Base-by-base conservation (phyloP, 2,329 filamentous ascomycete species). In the Colletotrichum graminicola region DNA sequence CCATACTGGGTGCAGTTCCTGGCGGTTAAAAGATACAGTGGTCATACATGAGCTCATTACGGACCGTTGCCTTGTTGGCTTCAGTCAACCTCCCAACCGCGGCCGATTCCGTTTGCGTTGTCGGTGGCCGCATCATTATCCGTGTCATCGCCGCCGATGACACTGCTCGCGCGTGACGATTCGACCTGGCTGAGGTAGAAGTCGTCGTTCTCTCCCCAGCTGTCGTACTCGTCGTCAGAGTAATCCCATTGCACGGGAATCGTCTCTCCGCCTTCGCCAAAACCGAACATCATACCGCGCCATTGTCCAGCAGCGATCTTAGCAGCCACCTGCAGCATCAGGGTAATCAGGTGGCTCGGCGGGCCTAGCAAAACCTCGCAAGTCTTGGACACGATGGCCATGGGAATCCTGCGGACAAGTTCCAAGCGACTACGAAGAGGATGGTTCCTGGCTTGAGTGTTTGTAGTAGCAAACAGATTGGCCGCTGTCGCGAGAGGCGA, bases 251-350 rank as follows among this genome's bases (percentile, higher is more conserved):
- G 83, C 4, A 90, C 89, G 2, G 86, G 85, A 34, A 89, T 87
- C 69, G 81, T 78, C 75, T 88, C 86, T 11, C 87, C 88, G 21
- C 81, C 78, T 66, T 90, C 88, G 41, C 84, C 84, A 63, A 85
- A 82, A 14, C 88, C 88, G 62, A 86, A 85, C 63, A 89, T 84
- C 75, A 88, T 81, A 73, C 88, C 92, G 77, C 88, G 83, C 91
- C 87, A 90, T 81, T 89, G 86, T 23, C 88, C 89, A 39, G 85
- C 85, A 1, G 91, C 88, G 73, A 97, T 94, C 73, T 89, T 90
- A 0, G 93, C 91, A 0, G 94, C 93, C 67, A 97, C 93, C 67
- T 90, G 90, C 5, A 97, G 87, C 86, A 97, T 94, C 51, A 97
- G 84, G 34, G 89, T 86, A 45, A 97, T 88, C 2, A 97, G 87